Percentiles rank a stretch among this genome's conserved stretches.
These are phyloP conservation scores for Cyphellophora europaea DNA, from an alignment of 2,329 filamentous ascomycete species.

Conservation along the genomic window DNA sequence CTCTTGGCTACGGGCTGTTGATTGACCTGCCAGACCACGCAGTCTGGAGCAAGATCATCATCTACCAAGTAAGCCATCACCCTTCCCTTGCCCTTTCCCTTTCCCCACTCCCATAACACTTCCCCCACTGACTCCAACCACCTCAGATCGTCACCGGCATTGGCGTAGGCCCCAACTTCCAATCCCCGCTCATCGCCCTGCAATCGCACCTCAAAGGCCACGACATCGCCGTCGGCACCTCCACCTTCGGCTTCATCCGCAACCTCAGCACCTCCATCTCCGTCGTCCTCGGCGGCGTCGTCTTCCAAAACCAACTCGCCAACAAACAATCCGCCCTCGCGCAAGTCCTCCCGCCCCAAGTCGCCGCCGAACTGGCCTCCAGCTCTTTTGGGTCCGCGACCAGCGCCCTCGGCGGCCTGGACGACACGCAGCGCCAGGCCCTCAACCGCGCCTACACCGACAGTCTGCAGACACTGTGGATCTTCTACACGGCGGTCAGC, in stretches of 20 bases:
- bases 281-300: slow-evolving; percentile 42
- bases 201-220: slow-evolving; percentile 51
- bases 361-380: slow-evolving; percentile 21
- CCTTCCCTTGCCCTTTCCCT: no score
- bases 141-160: slow-evolving; percentile 50
- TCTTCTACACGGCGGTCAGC: slow-evolving; percentile 28
- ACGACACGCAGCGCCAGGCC: slow-evolving; percentile 18
- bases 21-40: slow-evolving; percentile 47
- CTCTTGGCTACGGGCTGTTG: slow-evolving; percentile 57
- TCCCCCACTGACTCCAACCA: neutral
- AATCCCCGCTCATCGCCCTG: slow-evolving; percentile 53
- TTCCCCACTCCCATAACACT: neutral
- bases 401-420: slow-evolving; percentile 25
- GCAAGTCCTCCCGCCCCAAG: slow-evolving; percentile 22
- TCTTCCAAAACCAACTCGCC: slow-evolving; percentile 31
- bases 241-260: slow-evolving; percentile 46
- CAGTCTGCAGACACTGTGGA: slow-evolving; percentile 31
- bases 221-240: slow-evolving; percentile 52
- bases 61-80: no score
- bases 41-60: slow-evolving; percentile 40
- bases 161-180: slow-evolving; percentile 55
- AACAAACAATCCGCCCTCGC: slow-evolving; percentile 22
- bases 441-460: slow-evolving; percentile 24
- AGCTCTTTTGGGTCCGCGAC: slow-evolving; percentile 27
- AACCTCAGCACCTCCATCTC: slow-evolving; percentile 44